These are phyloP conservation scores for Phoma sp. DNA, from an alignment of 2,329 filamentous ascomycete species.

Conservation along the genomic window DNA sequence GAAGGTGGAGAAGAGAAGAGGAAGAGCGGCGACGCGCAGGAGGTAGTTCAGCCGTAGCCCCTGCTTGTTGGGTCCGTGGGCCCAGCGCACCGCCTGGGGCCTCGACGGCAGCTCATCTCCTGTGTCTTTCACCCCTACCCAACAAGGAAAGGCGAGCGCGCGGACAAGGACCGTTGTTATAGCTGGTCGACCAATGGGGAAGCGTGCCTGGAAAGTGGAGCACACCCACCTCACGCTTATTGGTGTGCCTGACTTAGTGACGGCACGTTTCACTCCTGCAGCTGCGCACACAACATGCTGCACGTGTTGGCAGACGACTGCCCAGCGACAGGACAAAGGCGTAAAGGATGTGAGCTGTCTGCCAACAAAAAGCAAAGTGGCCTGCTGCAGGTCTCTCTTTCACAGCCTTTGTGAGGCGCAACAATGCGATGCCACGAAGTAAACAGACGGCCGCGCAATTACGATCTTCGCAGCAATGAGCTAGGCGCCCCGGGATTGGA, in stretches of 20 bases:
- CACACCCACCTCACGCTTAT: constrained; percentile 18
- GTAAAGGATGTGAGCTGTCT: constrained; percentile 19
- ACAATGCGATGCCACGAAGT: constrained; percentile 4
- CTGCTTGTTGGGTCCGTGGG: constrained; percentile 22
- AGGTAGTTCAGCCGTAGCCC: constrained; percentile 25
- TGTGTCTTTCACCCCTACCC: constrained; percentile 13
- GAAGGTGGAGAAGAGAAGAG: constrained; percentile 33
- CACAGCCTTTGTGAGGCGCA: constrained; percentile 3
- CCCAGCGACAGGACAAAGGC: constrained; percentile 19
- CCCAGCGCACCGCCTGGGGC: constrained; percentile 15
- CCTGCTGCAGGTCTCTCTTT: constrained; percentile 2
- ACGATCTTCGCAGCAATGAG: constrained; percentile 33
- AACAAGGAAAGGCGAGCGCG: constrained; percentile 22
- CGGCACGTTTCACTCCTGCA: constrained; percentile 22
- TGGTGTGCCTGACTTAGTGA: constrained; percentile 43
- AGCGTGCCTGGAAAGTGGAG: constrained; percentile 26
- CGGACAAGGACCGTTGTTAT: constrained; percentile 30
- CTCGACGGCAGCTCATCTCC: constrained; percentile 36
- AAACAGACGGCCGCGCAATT: constrained; percentile 37
- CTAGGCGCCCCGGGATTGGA: constrained; percentile 22
- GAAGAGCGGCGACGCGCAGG: constrained; percentile 33
- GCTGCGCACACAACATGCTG: constrained; percentile 17
- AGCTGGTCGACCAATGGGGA: constrained; percentile 33
- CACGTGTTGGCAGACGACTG: constrained; percentile 31
- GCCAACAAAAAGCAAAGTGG: constrained; percentile 2